These are phyloP conservation scores for Juglanconis juglandina DNA, from an alignment of 2,329 filamentous ascomycete species.

Conservation along the genomic window DNA sequence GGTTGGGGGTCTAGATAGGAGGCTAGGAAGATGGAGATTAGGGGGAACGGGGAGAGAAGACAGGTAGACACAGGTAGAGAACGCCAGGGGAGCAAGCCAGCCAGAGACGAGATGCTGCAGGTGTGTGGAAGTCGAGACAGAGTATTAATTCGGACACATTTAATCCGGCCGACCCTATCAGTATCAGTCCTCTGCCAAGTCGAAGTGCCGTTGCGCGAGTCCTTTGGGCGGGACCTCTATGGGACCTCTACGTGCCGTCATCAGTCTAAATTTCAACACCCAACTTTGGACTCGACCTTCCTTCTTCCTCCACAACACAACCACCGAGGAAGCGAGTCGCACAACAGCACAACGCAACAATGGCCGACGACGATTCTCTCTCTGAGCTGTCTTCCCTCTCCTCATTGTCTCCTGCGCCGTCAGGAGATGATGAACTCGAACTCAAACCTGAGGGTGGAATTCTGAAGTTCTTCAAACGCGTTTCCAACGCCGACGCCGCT, in stretches of 20 bases:
- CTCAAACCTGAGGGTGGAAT: slow-evolving; percentile 55
- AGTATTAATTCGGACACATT: background rate
- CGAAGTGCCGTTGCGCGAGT: background rate
- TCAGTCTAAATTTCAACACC: slow-evolving; percentile 1
- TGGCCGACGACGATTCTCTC: slow-evolving; percentile 57
- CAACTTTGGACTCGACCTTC: slow-evolving; percentile 19
- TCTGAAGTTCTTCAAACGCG: slow-evolving; percentile 64
- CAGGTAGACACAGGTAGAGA: too few relatives aligned
- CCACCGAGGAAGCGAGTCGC: slow-evolving; percentile 14
- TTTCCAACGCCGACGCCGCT: slow-evolving; percentile 39
- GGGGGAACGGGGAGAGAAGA: too few relatives aligned
- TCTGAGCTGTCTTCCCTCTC: slow-evolving; percentile 59
- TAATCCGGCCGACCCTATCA: background rate
- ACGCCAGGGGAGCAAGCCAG: too few relatives aligned
- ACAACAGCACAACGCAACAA: slow-evolving; percentile 30
- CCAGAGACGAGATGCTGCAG: too few relatives aligned
- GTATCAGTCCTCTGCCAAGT: slow-evolving; percentile 6
- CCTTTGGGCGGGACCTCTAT: background rate
- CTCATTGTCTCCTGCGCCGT: slow-evolving; percentile 42
- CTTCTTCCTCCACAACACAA: slow-evolving; percentile 20
- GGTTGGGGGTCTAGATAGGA: too few relatives aligned
- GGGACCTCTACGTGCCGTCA: slow-evolving; percentile 8
- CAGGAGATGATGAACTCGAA: slow-evolving; percentile 54
- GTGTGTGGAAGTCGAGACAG: background rate
- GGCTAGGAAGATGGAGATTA: too few relatives aligned